phyloP scores from a whole-genome alignment of 768 basidiomycete species.

The Podaxis sp. region DNA sequence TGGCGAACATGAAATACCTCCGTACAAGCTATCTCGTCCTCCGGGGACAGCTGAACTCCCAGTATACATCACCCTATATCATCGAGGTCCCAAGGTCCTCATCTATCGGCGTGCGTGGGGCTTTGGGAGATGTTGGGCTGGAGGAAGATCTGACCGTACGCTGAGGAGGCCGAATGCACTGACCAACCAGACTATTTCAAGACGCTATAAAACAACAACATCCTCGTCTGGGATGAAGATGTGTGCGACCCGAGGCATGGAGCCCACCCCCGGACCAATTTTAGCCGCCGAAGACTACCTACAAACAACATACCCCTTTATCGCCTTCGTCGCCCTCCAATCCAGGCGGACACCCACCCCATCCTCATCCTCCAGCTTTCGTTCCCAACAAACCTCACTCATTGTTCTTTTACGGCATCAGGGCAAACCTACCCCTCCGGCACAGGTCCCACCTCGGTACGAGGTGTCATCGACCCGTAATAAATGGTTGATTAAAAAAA shows the following conservation, averaged over 20 bases:
- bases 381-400: constrained; percentile 48
- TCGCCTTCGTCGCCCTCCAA: constrained; percentile 90
- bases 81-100: constrained; percentile 54
- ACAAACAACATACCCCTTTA: constrained; percentile 89
- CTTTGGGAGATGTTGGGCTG: constrained; percentile 77
- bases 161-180: constrained; percentile 75
- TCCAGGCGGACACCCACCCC: constrained; percentile 51
- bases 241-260: constrained; percentile 83
- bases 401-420: constrained; percentile 87
- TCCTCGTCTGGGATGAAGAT: constrained; percentile 93
- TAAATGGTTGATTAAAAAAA: too few species aligned
- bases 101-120: constrained; percentile 62
- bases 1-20: constrained; percentile 60
- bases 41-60: constrained; percentile 70
- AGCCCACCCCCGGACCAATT: constrained; percentile 25
- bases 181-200: constrained; percentile 68
- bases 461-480: constrained; percentile 61
- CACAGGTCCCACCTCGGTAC: constrained; percentile 58
- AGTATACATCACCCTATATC: constrained; percentile 53
- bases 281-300: constrained; percentile 68
- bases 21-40: constrained; percentile 72
- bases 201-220: constrained; percentile 66
- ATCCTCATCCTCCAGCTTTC: constrained; percentile 29
- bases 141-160: constrained; percentile 66
- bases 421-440: constrained; percentile 47